Base-by-base conservation (phyloP, 169 alveolate species). In the Eimeria falciformis region DNA sequence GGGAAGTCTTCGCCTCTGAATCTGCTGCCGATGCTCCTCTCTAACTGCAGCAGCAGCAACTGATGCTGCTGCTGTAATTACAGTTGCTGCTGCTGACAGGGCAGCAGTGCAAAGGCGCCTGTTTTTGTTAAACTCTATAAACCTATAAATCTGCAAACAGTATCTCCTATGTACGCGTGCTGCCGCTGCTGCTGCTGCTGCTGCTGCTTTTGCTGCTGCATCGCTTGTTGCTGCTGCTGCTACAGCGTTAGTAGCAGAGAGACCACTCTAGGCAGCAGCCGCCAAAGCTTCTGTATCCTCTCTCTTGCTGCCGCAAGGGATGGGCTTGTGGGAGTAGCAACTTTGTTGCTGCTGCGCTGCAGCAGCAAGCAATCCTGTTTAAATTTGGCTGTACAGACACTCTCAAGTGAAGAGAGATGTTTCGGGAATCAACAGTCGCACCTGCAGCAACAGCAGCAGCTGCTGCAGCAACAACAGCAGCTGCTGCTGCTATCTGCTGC, bases 131-230 rank as follows among this genome's bases (percentile, higher is more conserved):
- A n/a, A n/a, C n/a, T n/a, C n/a, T n/a, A n/a, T n/a, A n/a, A n/a
- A n/a, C n/a, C n/a, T n/a, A n/a, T n/a, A n/a, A n/a, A n/a, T n/a
- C n/a, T n/a, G n/a, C n/a, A n/a, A n/a, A n/a, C n/a, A n/a, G n/a
- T 50, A 21, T 50, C 62, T 21, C 3, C 62, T 50, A 21, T 50
- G 62, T 12, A 21, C 62, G 23, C 62, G 11, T 50, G 62, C 62
- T 50, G 62, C 62, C 18, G 62, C 62, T 50, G 23, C 62, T 12
- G 62, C 62, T 50, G 62, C 62, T 50, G 62, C 62, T 50, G 62
- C 62, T 50, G 62, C 62, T 50, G 62, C 62, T 50, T 12, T 21
- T 50, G 62, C 18, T 50, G 62, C 11, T 12, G 18, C 11, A 21
- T 50, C 11, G 3, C 18, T 50, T 50, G 62, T 21, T 50, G 62